These are phyloP conservation scores for Haplographium delicatum DNA, from an alignment of 495 filamentous ascomycete species.

Conservation along the genomic window DNA sequence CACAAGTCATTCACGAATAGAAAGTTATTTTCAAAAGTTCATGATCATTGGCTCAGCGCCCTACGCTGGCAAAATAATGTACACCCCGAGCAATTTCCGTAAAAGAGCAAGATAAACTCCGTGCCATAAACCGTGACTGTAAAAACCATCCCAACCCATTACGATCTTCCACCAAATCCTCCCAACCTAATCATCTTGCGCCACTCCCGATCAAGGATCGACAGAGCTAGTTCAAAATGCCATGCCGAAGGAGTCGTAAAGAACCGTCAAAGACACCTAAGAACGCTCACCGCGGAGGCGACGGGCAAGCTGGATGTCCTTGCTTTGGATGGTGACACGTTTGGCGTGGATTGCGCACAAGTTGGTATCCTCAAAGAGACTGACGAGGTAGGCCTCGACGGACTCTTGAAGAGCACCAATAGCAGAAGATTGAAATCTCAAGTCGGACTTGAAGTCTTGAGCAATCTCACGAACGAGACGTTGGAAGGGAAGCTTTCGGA, in stretches of 20 bases:
- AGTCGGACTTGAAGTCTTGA: conserved; percentile 99
- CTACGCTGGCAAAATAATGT: conserved; percentile 23
- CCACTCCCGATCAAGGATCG: background rate
- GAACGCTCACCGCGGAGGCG: conserved; percentile 90
- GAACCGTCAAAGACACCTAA: conserved; percentile 9
- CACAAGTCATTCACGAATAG: too few relatives aligned
- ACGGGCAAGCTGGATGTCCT: conserved; percentile 38
- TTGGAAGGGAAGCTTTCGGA: conserved; percentile 99
- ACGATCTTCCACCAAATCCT: conserved; percentile 13
- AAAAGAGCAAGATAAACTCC: conserved; percentile 21
- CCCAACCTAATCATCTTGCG: background rate
- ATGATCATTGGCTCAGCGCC: conserved; percentile 24
- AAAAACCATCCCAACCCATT: conserved; percentile 21
- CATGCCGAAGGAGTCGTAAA: conserved; percentile 6
- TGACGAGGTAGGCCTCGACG: conserved; percentile 99
- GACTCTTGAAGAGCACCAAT: conserved; percentile 99
- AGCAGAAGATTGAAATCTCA: conserved; percentile 99
- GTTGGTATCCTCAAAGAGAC: conserved; percentile 99
- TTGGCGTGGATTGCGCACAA: conserved; percentile 99
- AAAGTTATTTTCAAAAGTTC: conserved; percentile 9
- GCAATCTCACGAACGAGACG: conserved; percentile 99
- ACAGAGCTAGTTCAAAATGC: background rate
- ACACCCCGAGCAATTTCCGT: too few relatives aligned
- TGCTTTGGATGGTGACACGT: conserved; percentile 85
- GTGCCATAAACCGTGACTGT: conserved; percentile 12